These are phyloP conservation scores for Paecilomyces dactylethromorphus DNA, from an alignment of 2,329 filamentous ascomycete genomes.

Conservation along the genomic window DNA sequence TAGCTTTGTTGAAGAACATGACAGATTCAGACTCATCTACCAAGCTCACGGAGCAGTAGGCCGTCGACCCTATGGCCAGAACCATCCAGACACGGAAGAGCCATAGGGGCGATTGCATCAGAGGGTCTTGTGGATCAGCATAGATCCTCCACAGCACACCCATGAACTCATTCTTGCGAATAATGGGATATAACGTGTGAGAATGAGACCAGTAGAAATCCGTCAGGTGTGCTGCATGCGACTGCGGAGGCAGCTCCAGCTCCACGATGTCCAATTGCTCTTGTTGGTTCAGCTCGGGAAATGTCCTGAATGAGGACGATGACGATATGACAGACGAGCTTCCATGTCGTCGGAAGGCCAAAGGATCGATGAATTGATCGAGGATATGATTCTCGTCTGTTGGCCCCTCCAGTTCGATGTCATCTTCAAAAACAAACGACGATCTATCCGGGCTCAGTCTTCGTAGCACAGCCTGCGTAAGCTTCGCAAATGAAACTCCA, in stretches of 20 bases:
- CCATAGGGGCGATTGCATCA: slow-evolving; percentile 25
- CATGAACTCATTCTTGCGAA: slow-evolving; percentile 30
- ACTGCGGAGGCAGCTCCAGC: slow-evolving; percentile 6
- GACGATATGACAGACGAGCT: not conserved
- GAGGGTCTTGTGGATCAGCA: slow-evolving; percentile 19
- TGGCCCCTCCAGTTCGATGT: slow-evolving; percentile 2
- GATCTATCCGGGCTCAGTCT: slow-evolving; percentile 38
- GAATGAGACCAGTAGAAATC: slow-evolving; percentile 44
- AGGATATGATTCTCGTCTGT: slow-evolving; percentile 9
- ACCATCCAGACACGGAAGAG: slow-evolving; percentile 45
- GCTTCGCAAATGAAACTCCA: slow-evolving; percentile 39
- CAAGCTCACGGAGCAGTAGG: slow-evolving; percentile 38
- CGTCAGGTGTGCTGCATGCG: slow-evolving; percentile 24
- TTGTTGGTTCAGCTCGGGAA: not conserved
- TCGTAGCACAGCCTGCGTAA: slow-evolving; percentile 37
- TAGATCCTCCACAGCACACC: slow-evolving; percentile 23
- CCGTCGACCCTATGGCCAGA: slow-evolving; percentile 42
- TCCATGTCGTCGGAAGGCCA: not conserved
- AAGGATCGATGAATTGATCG: slow-evolving; percentile 6
- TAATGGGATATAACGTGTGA: slow-evolving; percentile 42
- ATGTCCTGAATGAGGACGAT: not conserved
- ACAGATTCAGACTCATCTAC: slow-evolving; percentile 39
- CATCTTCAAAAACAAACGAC: slow-evolving; percentile 34
- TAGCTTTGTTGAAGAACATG: slow-evolving; percentile 39
- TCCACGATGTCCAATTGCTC: not conserved